These are phyloP conservation scores for Triticum turgidum DNA, from an alignment of 176 grass and related monocot species.

Conservation along the genomic window DNA sequence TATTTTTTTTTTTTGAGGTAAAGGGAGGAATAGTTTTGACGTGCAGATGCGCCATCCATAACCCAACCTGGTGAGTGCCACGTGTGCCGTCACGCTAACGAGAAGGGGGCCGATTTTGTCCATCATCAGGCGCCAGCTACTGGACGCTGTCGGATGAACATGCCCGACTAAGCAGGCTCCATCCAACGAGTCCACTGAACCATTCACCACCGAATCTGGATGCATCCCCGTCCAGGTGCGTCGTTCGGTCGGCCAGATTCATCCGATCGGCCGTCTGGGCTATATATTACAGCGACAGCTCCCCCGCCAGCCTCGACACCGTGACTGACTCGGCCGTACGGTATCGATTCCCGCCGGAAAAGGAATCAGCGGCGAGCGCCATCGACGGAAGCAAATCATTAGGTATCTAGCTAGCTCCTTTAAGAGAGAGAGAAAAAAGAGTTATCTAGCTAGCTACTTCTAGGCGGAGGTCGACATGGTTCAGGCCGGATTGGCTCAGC, in stretches of 20 bases:
- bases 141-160: constrained; percentile 36
- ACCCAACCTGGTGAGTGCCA: not conserved
- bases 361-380: not conserved
- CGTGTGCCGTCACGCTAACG: constrained; percentile 26
- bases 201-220: constrained; percentile 31
- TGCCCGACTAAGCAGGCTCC: constrained; percentile 17
- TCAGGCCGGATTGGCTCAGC: constrained; percentile 21
- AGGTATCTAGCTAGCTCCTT: not conserved
- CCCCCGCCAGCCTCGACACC: not conserved
- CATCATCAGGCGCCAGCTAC: not conserved
- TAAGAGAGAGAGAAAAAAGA: too few relatives aligned
- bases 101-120: not conserved
- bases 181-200: not conserved
- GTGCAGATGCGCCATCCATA: too few relatives aligned
- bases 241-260: constrained; percentile 14
- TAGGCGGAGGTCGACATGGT: constrained; percentile 29
- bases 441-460: not conserved
- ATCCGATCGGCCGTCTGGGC: not conserved
- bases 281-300: constrained; percentile 40
- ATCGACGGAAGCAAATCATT: constrained; percentile 18
- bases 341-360: not conserved
- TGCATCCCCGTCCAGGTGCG: constrained; percentile 4
- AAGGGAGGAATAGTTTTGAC: too few relatives aligned
- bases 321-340: constrained; percentile 20
- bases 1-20: too few relatives aligned